Conservation (phyloP, 257 asterid genomes). For the Anisodus acutangulus region DNA sequence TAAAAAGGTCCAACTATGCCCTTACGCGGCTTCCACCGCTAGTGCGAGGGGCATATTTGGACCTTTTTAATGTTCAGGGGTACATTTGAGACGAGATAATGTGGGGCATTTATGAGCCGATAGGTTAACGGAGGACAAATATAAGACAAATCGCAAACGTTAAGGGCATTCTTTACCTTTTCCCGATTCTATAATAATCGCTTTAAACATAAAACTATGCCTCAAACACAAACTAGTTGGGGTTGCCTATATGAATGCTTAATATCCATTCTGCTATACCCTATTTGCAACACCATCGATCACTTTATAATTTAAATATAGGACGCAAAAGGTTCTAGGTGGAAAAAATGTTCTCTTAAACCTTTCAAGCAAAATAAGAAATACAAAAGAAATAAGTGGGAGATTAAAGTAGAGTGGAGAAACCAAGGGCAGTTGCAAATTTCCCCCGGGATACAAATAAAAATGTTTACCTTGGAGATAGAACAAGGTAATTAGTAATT, state of each 20-base stretch:
- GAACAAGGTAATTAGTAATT: neutral
- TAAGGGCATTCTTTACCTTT: no score
- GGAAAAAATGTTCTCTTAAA: neutral
- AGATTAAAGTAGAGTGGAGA: neutral
- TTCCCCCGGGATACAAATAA: neutral
- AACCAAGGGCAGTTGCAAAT: constrained; percentile 4
- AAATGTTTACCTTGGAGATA: neutral
- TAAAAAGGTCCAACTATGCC: no score
- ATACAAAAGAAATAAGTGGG: neutral
- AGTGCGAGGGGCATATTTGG: no score
- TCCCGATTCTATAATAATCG: no score
- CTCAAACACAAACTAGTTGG: no score
- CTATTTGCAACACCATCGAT: neutral
- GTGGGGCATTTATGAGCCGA: no score
- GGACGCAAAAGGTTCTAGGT: neutral
- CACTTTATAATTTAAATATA: neutral
- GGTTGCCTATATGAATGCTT: neutral
- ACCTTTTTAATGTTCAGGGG: no score
- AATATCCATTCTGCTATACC: neutral
- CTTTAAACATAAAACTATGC: no score
- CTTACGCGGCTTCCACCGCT: no score
- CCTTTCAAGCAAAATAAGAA: neutral
- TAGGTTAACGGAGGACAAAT: no score
- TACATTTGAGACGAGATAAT: no score
- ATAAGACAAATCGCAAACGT: no score